Evolutionary conservation across 352 stramenopile species (phyloP).

Genomic region (Pythium rhizo-oryzae): DNA sequence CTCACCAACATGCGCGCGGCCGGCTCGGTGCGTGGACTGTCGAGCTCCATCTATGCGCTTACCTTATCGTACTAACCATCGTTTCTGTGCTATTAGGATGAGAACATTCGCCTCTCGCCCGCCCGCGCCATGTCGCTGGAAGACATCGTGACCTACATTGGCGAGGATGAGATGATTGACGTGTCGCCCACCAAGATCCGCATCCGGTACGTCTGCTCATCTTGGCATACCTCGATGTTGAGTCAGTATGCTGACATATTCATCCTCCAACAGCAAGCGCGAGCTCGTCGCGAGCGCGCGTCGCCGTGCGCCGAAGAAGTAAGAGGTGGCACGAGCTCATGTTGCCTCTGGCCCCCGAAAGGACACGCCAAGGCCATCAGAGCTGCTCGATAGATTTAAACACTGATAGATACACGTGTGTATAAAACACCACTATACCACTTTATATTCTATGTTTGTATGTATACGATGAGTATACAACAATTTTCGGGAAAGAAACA

Average conservation of each 20-base stretch:
- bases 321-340: not conserved
- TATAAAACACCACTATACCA: slow-evolving; percentile 20
- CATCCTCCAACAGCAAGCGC: slow-evolving; percentile 46
- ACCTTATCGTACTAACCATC: not conserved
- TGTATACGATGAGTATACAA: not conserved
- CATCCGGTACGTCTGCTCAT: slow-evolving; percentile 58
- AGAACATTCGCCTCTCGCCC: slow-evolving; percentile 94
- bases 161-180: slow-evolving; percentile 98
- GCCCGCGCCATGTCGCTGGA: slow-evolving; percentile 95
- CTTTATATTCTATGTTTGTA: no score
- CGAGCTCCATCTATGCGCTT: not conserved
- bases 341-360: slow-evolving; percentile 6
- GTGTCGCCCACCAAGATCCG: slow-evolving; percentile 95
- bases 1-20: slow-evolving; percentile 96
- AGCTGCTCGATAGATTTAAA: slow-evolving; percentile 23
- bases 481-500: not conserved
- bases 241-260: not conserved
- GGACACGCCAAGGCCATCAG: slow-evolving; percentile 10
- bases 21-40: slow-evolving; percentile 52
- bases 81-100: slow-evolving; percentile 60
- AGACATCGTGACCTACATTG: slow-evolving; percentile 98
- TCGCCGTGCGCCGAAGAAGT: slow-evolving; percentile 21
- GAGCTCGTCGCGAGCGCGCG: slow-evolving; percentile 65
- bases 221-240: not conserved
- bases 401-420: slow-evolving; percentile 23